phyloP scores from a whole-genome alignment of 208 protist genomes.

The Wallacemonas sp. region DNA sequence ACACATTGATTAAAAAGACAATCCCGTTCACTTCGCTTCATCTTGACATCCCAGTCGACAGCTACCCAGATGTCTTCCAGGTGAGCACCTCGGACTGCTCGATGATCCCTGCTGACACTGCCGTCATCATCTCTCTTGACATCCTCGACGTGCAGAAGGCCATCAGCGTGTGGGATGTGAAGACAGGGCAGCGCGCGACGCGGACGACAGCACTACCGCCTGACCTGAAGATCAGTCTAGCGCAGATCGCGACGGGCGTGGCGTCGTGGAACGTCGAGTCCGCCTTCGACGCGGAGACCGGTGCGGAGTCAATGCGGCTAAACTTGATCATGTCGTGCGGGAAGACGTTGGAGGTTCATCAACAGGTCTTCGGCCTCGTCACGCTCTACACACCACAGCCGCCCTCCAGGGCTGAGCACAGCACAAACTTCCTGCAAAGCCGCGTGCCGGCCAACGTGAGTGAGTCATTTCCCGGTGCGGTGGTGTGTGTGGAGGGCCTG shows the following conservation, averaged over 20 bases:
- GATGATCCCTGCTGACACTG: background rate
- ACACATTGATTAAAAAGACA: slow-evolving; percentile 10
- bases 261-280: slow-evolving; percentile 12
- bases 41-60: slow-evolving; percentile 4
- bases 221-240: background rate
- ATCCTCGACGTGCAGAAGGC: slow-evolving; percentile 14
- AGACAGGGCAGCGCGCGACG: background rate
- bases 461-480: background rate
- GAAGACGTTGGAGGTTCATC: slow-evolving; percentile 20
- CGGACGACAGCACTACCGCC: background rate
- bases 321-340: slow-evolving; percentile 23
- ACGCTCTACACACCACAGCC: slow-evolving; percentile 21
- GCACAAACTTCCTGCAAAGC: background rate
- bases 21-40: slow-evolving; percentile 16
- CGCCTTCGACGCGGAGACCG: slow-evolving; percentile 15
- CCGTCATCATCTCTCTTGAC: background rate
- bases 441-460: slow-evolving; percentile 7
- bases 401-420: slow-evolving; percentile 3
- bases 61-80: slow-evolving; percentile 33
- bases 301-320: slow-evolving; percentile 11
- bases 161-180: slow-evolving; percentile 15
- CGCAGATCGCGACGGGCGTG: background rate
- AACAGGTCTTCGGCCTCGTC: slow-evolving; percentile 29
- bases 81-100: slow-evolving; percentile 6
- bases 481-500: background rate